Percentiles rank a stretch among this genome's conserved stretches.
phyloP scores from a whole-genome alignment of 2,329 filamentous ascomycete species.

The Amylocarpus encephaloides region DNA sequence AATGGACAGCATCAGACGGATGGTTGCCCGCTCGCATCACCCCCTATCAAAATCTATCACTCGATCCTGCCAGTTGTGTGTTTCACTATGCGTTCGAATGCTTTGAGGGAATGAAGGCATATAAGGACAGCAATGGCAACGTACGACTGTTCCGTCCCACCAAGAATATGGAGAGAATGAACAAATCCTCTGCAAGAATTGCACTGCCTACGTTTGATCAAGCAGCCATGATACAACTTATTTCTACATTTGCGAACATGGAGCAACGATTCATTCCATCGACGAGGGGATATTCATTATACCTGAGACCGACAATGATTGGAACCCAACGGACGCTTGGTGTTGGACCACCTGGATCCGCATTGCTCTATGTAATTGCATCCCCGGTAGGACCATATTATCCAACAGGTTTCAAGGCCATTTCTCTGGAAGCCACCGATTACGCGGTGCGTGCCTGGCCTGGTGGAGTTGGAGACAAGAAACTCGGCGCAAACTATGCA shows the following conservation, averaged over 20 bases:
- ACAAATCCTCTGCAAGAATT: slow-evolving; percentile 85
- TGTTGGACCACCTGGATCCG: slow-evolving; percentile 84
- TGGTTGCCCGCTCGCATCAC: slow-evolving; percentile 75
- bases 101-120: slow-evolving; percentile 99
- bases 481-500: slow-evolving; percentile 98
- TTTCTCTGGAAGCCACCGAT: slow-evolving; percentile 91
- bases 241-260: slow-evolving; percentile 70
- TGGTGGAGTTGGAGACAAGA: slow-evolving; percentile 95
- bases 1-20: slow-evolving; percentile 77
- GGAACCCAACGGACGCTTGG: slow-evolving; percentile 93
- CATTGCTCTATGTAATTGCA: slow-evolving; percentile 89
- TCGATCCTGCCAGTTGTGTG: slow-evolving; percentile 93
- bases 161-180: slow-evolving; percentile 93
- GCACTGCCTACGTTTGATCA: slow-evolving; percentile 82
- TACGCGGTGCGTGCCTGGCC: slow-evolving; percentile 98
- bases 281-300: slow-evolving; percentile 84
- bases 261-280: slow-evolving; percentile 88
- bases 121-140: slow-evolving; percentile 74
- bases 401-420: slow-evolving; percentile 95
- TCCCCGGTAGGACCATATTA: slow-evolving; percentile 97
- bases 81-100: slow-evolving; percentile 98
- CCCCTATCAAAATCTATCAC: slow-evolving; percentile 93
- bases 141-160: slow-evolving; percentile 89
- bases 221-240: slow-evolving; percentile 69
- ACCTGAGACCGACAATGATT: slow-evolving; percentile 94